Evolutionary conservation across 345 rosid genomes (phyloP).

Genomic region (Rubroshorea leprosula): DNA sequence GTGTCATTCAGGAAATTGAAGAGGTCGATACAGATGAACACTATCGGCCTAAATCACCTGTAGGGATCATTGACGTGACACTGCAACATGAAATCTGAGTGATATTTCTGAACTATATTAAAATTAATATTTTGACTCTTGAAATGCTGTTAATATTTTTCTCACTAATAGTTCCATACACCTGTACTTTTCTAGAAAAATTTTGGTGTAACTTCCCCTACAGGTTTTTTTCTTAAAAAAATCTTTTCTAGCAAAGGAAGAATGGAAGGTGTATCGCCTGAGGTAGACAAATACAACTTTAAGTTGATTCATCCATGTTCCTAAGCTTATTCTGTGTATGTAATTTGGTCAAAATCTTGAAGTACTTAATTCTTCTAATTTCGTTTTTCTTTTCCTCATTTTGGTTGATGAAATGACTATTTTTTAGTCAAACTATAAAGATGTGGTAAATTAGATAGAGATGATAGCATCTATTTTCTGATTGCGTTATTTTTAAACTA

Average conservation of each 20-base stretch:
- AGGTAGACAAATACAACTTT: background rate
- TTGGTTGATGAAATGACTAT: too few species aligned
- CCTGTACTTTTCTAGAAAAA: background rate
- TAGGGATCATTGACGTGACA: constrained; percentile 46
- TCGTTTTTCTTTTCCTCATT: too few species aligned
- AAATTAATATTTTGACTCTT: background rate
- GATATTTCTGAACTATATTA: background rate
- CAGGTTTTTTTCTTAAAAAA: background rate
- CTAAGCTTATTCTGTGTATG: background rate
- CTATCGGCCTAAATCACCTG: constrained; percentile 61
- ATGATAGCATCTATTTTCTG: too few species aligned
- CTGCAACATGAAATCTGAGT: constrained; percentile 50
- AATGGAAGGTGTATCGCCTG: background rate
- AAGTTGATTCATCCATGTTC: background rate
- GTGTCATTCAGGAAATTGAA: constrained; percentile 63
- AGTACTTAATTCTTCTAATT: too few species aligned
- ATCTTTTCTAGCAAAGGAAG: background rate
- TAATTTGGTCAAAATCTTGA: too few species aligned
- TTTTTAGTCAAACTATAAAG: too few species aligned
- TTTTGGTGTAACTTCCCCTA: constrained; percentile 2
- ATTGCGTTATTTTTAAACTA: too few species aligned
- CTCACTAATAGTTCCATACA: background rate
- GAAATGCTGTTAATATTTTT: background rate
- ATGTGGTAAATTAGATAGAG: too few species aligned
- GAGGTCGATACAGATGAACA: constrained; percentile 89